Conservation (phyloP, 768 basidiomycete species). For the Boletus huronensis region DNA sequence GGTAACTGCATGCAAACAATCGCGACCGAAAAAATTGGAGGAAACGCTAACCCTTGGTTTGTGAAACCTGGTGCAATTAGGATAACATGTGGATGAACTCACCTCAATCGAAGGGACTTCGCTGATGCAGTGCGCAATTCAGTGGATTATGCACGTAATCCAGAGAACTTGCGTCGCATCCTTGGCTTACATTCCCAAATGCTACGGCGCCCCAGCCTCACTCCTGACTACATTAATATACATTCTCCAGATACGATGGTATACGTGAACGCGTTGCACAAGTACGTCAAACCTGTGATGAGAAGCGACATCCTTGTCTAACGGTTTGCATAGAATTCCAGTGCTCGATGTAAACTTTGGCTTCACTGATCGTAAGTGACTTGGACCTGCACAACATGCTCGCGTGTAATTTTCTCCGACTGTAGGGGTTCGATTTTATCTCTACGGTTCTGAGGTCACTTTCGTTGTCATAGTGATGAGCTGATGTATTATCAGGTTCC, state of each 20-base stretch:
- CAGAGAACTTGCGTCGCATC: slow-evolving; percentile 1
- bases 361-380: background rate
- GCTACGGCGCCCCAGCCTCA: background rate
- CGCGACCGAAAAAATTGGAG: background rate
- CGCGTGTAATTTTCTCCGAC: background rate
- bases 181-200: slow-evolving; percentile 2
- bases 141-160: background rate
- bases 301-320: background rate
- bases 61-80: background rate
- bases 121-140: background rate
- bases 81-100: background rate
- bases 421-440: background rate
- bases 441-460: background rate
- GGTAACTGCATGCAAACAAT: slow-evolving; percentile 8
- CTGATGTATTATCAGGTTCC: background rate
- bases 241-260: slow-evolving; percentile 4
- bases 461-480: background rate
- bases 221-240: background rate
- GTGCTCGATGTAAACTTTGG: background rate
- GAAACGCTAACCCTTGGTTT: background rate
- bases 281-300: background rate
- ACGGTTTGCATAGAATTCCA: background rate
- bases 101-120: background rate
- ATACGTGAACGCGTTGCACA: slow-evolving; percentile 1
- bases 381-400: background rate